Evolutionary conservation across 306 rosid genomes (phyloP).

Genomic region (Lathyrus aphaca): DNA sequence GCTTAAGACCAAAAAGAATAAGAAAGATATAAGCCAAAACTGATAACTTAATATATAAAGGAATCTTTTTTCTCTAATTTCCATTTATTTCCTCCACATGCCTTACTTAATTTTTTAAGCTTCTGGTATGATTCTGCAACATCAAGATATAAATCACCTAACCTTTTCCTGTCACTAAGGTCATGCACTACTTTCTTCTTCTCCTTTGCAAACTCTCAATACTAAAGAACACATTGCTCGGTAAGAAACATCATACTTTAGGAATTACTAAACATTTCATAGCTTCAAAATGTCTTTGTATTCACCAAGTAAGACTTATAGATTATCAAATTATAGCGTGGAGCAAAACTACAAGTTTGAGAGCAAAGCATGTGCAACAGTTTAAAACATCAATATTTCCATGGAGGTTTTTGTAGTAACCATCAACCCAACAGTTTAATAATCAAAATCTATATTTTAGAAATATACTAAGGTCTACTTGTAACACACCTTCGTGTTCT

Average conservation of each 20-base stretch:
- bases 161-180: slow-evolving; percentile 73
- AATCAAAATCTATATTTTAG: too few species aligned
- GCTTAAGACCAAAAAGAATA: too few species aligned
- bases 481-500: too few species aligned
- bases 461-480: too few species aligned
- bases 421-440: too few species aligned
- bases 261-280: slow-evolving; percentile 31
- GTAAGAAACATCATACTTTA: slow-evolving; percentile 34
- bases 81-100: slow-evolving; percentile 5
- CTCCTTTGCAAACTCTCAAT: slow-evolving; percentile 72
- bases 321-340: slow-evolving; percentile 9
- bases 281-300: slow-evolving; percentile 37
- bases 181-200: too few species aligned
- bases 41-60: too few species aligned
- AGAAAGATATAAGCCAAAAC: too few species aligned
- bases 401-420: too few species aligned
- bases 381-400: too few species aligned
- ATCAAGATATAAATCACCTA: slow-evolving; percentile 68
- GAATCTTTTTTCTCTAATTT: too few species aligned
- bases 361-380: not conserved
- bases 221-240: slow-evolving; percentile 53
- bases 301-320: slow-evolving; percentile 25
- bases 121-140: slow-evolving; percentile 85
- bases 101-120: slow-evolving; percentile 68
- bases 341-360: slow-evolving; percentile 8